phyloP scores from a whole-genome alignment of 768 basidiomycete species.

The Fistulinella prunicolor region DNA sequence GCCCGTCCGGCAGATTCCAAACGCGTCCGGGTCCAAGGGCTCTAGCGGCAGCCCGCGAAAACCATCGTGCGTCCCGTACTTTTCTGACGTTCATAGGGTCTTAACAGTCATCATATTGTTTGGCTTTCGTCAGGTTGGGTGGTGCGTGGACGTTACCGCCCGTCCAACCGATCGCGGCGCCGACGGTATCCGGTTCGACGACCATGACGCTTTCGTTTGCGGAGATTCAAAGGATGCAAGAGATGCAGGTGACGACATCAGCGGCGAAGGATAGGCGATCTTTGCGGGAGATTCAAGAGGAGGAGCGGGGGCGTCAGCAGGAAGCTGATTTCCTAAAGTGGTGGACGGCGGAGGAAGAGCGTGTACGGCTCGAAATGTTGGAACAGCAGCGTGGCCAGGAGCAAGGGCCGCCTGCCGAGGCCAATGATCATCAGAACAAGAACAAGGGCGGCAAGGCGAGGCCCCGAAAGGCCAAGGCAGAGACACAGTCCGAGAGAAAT shows the following conservation, averaged over 20 bases:
- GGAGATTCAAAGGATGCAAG: conserved; percentile 82
- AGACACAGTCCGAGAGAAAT: too few relatives aligned
- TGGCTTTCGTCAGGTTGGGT: conserved; percentile 25
- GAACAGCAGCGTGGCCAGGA: too few relatives aligned
- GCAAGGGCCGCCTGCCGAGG: too few relatives aligned
- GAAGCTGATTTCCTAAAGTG: conserved; percentile 84
- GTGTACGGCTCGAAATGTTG: conserved; percentile 51
- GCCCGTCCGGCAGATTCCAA: conserved; percentile 48
- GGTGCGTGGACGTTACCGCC: conserved; percentile 66
- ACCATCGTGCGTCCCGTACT: conserved; percentile 43
- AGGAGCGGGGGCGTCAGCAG: conserved; percentile 62
- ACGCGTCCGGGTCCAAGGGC: conserved; percentile 25
- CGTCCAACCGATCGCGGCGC: conserved; percentile 43
- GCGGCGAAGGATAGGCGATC: conserved; percentile 55
- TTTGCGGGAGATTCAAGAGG: conserved; percentile 80
- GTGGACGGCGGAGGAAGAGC: conserved; percentile 85
- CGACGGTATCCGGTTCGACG: conserved; percentile 22
- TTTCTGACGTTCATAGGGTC: too few relatives aligned
- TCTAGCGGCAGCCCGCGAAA: conserved; percentile 33
- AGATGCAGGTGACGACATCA: conserved; percentile 43
- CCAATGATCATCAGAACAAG: too few relatives aligned
- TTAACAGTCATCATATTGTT: too few relatives aligned
- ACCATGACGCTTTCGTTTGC: conserved; percentile 54
- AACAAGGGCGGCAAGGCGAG: too few relatives aligned
- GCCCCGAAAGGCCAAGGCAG: too few relatives aligned